Percentiles rank a stretch among this genome's conserved stretches.
Evolutionary conservation across 2,329 filamentous ascomycete species (phyloP).

Genomic region (Aureobasidium zeae): DNA sequence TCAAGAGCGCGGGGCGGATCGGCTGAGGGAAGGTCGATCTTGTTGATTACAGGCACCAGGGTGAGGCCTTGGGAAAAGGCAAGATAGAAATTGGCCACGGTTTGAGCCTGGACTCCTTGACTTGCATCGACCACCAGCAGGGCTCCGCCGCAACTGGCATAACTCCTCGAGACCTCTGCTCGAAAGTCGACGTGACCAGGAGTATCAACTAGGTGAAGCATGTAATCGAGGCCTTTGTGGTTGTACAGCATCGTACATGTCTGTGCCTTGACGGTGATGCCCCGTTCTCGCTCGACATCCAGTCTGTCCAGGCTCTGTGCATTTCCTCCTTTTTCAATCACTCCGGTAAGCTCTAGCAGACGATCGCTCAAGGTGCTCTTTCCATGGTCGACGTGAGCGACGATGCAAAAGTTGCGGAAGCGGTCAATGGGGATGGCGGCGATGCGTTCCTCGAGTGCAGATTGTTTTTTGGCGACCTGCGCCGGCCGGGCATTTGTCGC

Average conservation of each 20-base stretch:
- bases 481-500: slow-evolving; percentile 27
- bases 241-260: slow-evolving; percentile 97
- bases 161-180: slow-evolving; percentile 89
- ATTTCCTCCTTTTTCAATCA: slow-evolving; percentile 75
- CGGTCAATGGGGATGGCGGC: slow-evolving; percentile 67
- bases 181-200: slow-evolving; percentile 97
- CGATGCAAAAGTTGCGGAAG: slow-evolving; percentile 94
- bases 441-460: slow-evolving; percentile 56
- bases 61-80: slow-evolving; percentile 85
- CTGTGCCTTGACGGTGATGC: slow-evolving; percentile 97
- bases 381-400: slow-evolving; percentile 97
- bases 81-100: slow-evolving; percentile 96
- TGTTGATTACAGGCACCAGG: slow-evolving; percentile 89
- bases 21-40: slow-evolving; percentile 84
- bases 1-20: slow-evolving; percentile 78
- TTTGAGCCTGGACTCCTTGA: slow-evolving; percentile 95
- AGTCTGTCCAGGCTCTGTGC: slow-evolving; percentile 96
- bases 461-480: slow-evolving; percentile 31
- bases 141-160: slow-evolving; percentile 90
- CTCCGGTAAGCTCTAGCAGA: slow-evolving; percentile 85
- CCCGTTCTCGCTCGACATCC: slow-evolving; percentile 89
- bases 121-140: slow-evolving; percentile 89
- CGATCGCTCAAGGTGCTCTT: slow-evolving; percentile 94
- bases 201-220: slow-evolving; percentile 91
- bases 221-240: slow-evolving; percentile 74